These are phyloP conservation scores for Trichoderma asperelloides DNA, from an alignment of 495 filamentous ascomycete genomes.

Conservation along the genomic window DNA sequence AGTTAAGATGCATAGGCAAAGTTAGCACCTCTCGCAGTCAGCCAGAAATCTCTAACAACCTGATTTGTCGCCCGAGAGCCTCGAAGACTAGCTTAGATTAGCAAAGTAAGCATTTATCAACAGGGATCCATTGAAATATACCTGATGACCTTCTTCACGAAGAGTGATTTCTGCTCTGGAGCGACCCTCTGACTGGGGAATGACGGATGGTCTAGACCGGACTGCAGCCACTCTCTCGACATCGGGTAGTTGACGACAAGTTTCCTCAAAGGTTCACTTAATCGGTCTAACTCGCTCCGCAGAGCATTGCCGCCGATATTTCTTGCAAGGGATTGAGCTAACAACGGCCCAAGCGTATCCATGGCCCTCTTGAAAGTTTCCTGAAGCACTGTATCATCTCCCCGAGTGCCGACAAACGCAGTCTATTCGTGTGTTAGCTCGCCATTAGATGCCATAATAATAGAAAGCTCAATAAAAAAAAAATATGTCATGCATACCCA, in stretches of 20 bases:
- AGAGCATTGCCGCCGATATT: conserved; percentile 67
- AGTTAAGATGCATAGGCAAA: conserved; percentile 48
- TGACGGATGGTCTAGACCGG: conserved; percentile 39
- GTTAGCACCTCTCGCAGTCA: conserved; percentile 57
- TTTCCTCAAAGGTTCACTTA: conserved; percentile 71
- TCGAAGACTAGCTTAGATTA: conserved; percentile 37
- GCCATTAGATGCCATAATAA: conserved; percentile 15
- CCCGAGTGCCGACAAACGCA: conserved; percentile 36
- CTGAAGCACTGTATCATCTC: conserved; percentile 32
- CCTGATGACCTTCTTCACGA: conserved; percentile 50
- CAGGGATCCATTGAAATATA: conserved; percentile 27
- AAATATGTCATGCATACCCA: conserved; percentile 51
- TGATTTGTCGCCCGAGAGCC: conserved; percentile 51
- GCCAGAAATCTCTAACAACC: conserved; percentile 59
- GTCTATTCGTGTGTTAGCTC: conserved; percentile 28
- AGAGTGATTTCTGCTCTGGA: conserved; percentile 51
- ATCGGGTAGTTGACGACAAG: conserved; percentile 56
- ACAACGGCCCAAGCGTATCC: conserved; percentile 47
- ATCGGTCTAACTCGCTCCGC: conserved; percentile 66
- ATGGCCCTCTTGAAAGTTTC: conserved; percentile 44
- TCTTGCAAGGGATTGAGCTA: conserved; percentile 50
- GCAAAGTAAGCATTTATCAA: background rate
- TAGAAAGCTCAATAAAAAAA: conserved; percentile 14
- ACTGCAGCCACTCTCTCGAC: conserved; percentile 52
- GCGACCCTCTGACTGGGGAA: conserved; percentile 58